These are phyloP conservation scores for Penicillium sp. DNA, from an alignment of 2,329 filamentous ascomycete genomes.

Conservation along the genomic window DNA sequence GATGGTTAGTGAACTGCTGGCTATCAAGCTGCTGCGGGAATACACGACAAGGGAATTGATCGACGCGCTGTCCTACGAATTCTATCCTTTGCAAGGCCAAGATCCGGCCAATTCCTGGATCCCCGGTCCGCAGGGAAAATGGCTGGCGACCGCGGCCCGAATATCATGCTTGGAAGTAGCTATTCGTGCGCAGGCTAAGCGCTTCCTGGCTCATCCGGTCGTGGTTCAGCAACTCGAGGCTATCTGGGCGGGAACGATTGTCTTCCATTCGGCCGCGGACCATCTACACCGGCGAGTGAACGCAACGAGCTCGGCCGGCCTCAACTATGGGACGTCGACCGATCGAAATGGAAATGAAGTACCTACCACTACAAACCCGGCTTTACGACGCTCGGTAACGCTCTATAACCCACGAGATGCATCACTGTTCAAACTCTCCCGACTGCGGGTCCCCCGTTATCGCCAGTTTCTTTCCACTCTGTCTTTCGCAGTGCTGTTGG, in stretches of 20 bases:
- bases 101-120: slow-evolving; percentile 43
- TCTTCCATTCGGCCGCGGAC: slow-evolving; percentile 86
- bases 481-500: slow-evolving; percentile 78
- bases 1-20: slow-evolving; percentile 82
- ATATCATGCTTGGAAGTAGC: slow-evolving; percentile 90
- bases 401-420: slow-evolving; percentile 87
- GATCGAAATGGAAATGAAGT: slow-evolving; percentile 22
- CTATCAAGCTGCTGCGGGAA: slow-evolving; percentile 83
- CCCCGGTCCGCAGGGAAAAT: slow-evolving; percentile 38
- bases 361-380: slow-evolving; percentile 11
- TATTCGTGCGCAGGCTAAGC: slow-evolving; percentile 86
- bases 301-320: slow-evolving; percentile 24
- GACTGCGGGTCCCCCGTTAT: slow-evolving; percentile 84
- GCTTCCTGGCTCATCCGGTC: slow-evolving; percentile 83
- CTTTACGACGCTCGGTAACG: slow-evolving; percentile 63
- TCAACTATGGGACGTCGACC: slow-evolving; percentile 25
- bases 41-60: slow-evolving; percentile 85
- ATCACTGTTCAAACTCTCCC: slow-evolving; percentile 83
- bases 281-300: slow-evolving; percentile 63
- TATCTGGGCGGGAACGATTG: slow-evolving; percentile 93
- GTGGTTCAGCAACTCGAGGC: slow-evolving; percentile 94
- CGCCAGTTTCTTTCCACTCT: slow-evolving; percentile 83
- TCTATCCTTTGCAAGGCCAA: slow-evolving; percentile 82
- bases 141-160: slow-evolving; percentile 58
- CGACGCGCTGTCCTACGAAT: slow-evolving; percentile 90